These are phyloP conservation scores for Boletellus ananas DNA, from an alignment of 768 basidiomycete species.

Conservation along the genomic window DNA sequence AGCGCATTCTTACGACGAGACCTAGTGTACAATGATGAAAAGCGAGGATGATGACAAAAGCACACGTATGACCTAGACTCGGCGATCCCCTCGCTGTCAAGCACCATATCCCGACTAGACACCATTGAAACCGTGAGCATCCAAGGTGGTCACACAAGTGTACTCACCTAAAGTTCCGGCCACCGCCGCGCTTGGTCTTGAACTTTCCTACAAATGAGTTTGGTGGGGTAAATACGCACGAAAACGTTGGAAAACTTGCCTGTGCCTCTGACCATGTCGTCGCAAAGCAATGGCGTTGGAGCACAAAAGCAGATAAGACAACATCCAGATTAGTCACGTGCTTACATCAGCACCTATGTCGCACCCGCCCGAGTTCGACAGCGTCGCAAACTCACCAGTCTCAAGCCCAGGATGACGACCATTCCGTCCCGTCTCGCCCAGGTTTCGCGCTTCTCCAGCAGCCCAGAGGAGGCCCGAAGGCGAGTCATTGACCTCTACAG, in stretches of 20 bases:
- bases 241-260: slow-evolving; percentile 10
- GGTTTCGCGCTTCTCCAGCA: slow-evolving; percentile 55
- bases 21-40: slow-evolving; percentile 4
- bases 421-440: slow-evolving; percentile 89
- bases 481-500: slow-evolving; percentile 80
- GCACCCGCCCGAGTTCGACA: slow-evolving; percentile 1
- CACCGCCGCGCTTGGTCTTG: slow-evolving; percentile 86
- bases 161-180: slow-evolving; percentile 73
- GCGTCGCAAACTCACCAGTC: not conserved
- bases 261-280: slow-evolving; percentile 32
- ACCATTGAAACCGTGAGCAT: slow-evolving; percentile 7
- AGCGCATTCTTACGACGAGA: slow-evolving; percentile 19
- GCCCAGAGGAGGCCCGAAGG: slow-evolving; percentile 55
- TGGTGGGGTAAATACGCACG: not conserved
- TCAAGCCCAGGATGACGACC: slow-evolving; percentile 56
- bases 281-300: not conserved
- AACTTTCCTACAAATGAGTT: slow-evolving; percentile 54
- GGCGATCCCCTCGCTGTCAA: slow-evolving; percentile 56
- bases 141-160: slow-evolving; percentile 1
- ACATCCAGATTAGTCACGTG: slow-evolving; percentile 1
- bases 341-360: slow-evolving; percentile 19
- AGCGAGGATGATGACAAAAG: slow-evolving; percentile 13
- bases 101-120: slow-evolving; percentile 53
- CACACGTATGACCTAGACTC: slow-evolving; percentile 43
- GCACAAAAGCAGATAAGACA: slow-evolving; percentile 15